Evolutionary conservation across 2,329 filamentous ascomycete species (phyloP), one percentile per base, ranked within the genome.

Genomic region (Diplodia seriata): DNA sequence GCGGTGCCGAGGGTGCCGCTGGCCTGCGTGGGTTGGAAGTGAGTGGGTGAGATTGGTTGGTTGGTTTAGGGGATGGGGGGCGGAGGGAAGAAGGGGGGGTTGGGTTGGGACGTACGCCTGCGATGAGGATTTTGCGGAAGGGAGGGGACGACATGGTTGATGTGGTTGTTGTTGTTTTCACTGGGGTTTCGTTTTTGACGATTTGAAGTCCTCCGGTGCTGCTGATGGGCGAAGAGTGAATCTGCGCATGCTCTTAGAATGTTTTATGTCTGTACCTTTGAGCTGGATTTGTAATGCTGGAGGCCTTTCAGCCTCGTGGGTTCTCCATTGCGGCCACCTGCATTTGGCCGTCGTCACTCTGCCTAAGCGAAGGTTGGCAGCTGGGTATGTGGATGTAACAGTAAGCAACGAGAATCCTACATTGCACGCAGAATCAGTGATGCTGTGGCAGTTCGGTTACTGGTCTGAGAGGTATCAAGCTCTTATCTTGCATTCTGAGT

Each of bases 1-100:
- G 72, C 69, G 20, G 69, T 57, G 6, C 74, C 74, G 54, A 75
- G 69, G 3, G 72, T 72, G 66, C 73, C 72, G 12, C 71, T 73
- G 59, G 71, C 73, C 69, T 31, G n/a, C n/a, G 31, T 31, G 8
- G 23, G 4, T 31, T 66, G 31, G 8, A 20, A 18, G n/a, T n/a
- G 47, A n/a, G 31, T 18, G n/a, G 1, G 18, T 14, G 36, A 8
- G n/a, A 23, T 1, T 1, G 23, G 23, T 1, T 1, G 23, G 23
- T 23, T 23, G 5, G 6, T 9, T 29, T 9, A 20, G 23, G 11
- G 38, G 8, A n/a, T n/a, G n/a, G n/a, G n/a, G n/a, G n/a, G n/a
- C n/a, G n/a, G n/a, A n/a, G n/a, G n/a, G n/a, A n/a, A n/a, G n/a
- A n/a, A n/a, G n/a, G n/a, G n/a, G n/a, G n/a, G n/a, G n/a, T n/a